Evolutionary conservation across 1,284 basidiomycete species (phyloP), one percentile per base, ranked within the genome.

Genomic region (Ceratobasidium sp.): DNA sequence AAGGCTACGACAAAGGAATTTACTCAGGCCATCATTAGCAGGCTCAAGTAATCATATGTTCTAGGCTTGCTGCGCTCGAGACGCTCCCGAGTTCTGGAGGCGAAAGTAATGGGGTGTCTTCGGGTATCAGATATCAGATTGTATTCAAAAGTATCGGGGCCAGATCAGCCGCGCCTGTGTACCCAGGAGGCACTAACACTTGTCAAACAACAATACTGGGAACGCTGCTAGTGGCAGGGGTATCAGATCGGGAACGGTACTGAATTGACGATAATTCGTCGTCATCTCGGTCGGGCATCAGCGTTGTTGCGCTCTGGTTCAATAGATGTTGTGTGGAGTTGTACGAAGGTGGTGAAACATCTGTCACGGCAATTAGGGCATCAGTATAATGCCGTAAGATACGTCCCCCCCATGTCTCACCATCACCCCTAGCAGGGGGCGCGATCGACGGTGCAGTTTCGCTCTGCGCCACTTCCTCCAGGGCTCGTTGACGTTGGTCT

Each of bases 1-100:
- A 95, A 93, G 82, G 88, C 96, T 29, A 89, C 90, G 62, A 98
- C 96, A 16, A 86, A 86, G 81, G 90, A 97, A 83, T 98, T 94
- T 85, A 96, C 96, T 49, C 82, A 88, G 75, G 92, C 94, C 54
- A 97, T 98, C 84, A 90, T 98, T 77, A 80, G 85, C 78, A 95
- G 90, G 84, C 85, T 97, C 75, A 71, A 71, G 68, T 71, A 49
- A 49, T 39, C 19, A 37, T 19, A 2, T 62, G 41, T n/a, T 27
- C 43, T 37, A 16, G 61, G 14, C 6, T 39, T 46, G 9, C 9
- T 43, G 59, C 11, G 16, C 49, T 56, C 7, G 14, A 24, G 27
- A 5, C 9, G 39, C 39, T 22, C 39, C n/a, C 11, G 34, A 37
- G 49, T n/a, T 46, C 27, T n/a, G 19, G 61, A 46, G 43, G 24